Conservation (phyloP, 139 green algal species). For the Auxenochlorella pyrenoidosa region DNA sequence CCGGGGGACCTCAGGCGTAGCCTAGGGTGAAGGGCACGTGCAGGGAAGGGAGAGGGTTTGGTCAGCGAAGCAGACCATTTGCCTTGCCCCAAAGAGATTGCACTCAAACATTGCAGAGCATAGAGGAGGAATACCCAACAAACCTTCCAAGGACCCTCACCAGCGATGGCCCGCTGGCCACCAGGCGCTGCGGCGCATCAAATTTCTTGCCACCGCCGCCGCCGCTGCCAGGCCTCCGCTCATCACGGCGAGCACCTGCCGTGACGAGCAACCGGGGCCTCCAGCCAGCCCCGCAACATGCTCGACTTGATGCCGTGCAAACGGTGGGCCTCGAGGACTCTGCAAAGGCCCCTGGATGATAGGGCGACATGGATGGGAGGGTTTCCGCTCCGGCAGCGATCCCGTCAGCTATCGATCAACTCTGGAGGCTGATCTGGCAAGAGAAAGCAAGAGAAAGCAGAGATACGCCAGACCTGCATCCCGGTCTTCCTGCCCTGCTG, state of each 20-base stretch:
- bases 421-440: no score
- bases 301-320: no score
- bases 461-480: no score
- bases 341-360: no score
- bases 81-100: not conserved
- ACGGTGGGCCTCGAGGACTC: no score
- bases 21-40: no score
- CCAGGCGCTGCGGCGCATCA: constrained; percentile 1
- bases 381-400: no score
- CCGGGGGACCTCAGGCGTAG: not conserved
- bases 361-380: no score
- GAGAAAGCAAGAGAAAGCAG: no score
- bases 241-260: not conserved
- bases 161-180: not conserved
- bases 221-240: not conserved
- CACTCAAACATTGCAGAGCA: not conserved
- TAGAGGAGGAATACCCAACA: not conserved
- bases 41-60: not conserved
- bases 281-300: no score
- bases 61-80: not conserved
- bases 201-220: not conserved
- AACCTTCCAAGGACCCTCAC: not conserved
- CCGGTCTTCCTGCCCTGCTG: no score
- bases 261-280: not conserved
- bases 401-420: no score